phyloP scores from a whole-genome alignment of 176 grass and related monocot genomes.

The Eremochloa ophiuroides region DNA sequence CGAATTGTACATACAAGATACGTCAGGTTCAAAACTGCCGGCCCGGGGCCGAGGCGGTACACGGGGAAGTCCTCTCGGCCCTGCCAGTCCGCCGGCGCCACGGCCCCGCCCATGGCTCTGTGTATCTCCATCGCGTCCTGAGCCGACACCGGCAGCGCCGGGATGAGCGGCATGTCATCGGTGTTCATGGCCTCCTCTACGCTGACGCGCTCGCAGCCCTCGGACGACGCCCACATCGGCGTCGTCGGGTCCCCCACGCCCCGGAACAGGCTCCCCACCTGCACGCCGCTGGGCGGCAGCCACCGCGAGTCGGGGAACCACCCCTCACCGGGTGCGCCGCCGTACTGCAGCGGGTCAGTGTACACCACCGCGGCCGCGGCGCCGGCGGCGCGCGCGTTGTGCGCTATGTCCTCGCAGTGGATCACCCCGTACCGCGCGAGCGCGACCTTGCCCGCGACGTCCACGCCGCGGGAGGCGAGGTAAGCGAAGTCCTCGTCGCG shows the following conservation, averaged over 20 bases:
- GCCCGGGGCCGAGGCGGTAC: conserved; percentile 72
- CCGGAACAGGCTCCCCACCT: conserved; percentile 55
- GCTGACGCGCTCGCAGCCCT: conserved; percentile 61
- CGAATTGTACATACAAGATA: conserved; percentile 41
- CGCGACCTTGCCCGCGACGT: conserved; percentile 53
- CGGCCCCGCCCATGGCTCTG: conserved; percentile 36
- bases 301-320: conserved; percentile 53
- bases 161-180: conserved; percentile 60
- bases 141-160: conserved; percentile 68
- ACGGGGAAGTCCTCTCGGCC: conserved; percentile 34
- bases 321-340: conserved; percentile 10
- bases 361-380: conserved; percentile 63
- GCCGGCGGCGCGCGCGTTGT: conserved; percentile 53
- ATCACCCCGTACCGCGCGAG: conserved; percentile 69
- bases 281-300: conserved; percentile 77
- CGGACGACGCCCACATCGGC: conserved; percentile 66
- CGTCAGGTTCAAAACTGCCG: conserved; percentile 69
- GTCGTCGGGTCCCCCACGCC: conserved; percentile 67
- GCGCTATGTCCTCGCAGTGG: conserved; percentile 72
- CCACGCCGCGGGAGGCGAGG: conserved; percentile 40
- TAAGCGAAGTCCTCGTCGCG: conserved; percentile 66
- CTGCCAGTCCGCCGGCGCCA: conserved; percentile 72
- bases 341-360: conserved; percentile 69
- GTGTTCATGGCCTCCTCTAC: conserved; percentile 49
- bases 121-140: conserved; percentile 61